Percentiles rank a stretch among this genome's conserved stretches.
These are phyloP conservation scores for Aspergillus costaricaensis DNA, from an alignment of 2,329 filamentous ascomycete genomes.

Conservation along the genomic window DNA sequence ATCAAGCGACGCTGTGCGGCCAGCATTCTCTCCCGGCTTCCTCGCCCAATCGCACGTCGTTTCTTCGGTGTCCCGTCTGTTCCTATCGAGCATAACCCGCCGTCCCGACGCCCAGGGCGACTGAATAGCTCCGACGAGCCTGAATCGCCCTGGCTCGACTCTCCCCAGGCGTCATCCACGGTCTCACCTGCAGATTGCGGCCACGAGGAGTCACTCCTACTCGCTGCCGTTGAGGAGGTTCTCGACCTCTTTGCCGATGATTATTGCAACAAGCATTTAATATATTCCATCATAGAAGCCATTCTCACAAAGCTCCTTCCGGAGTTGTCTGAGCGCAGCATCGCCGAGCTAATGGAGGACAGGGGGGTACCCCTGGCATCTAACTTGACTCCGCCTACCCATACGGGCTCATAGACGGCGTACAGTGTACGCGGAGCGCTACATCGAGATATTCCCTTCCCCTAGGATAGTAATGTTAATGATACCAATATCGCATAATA, in stretches of 20 bases:
- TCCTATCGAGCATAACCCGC: constrained; percentile 2
- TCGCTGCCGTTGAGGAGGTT: constrained; percentile 63
- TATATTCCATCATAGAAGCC: constrained; percentile 80
- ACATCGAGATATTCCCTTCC: background rate
- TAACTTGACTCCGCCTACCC: constrained; percentile 13
- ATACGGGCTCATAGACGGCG: constrained; percentile 4
- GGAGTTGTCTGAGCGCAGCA: constrained; percentile 72
- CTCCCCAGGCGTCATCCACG: constrained; percentile 15
- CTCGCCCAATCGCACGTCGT: constrained; percentile 45
- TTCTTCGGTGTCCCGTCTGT: constrained; percentile 43
- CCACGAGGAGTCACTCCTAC: constrained; percentile 51
- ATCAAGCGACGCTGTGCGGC: constrained; percentile 49
- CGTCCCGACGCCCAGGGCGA: background rate
- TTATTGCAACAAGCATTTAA: constrained; percentile 90
- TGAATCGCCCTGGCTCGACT: background rate
- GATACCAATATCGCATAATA: background rate
- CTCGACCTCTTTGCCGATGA: constrained; percentile 75
- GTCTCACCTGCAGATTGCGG: constrained; percentile 3
- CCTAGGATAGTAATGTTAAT: constrained; percentile 3
- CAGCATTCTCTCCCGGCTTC: constrained; percentile 45
- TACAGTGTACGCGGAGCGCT: background rate
- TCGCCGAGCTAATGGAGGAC: constrained; percentile 73
- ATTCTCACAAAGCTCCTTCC: constrained; percentile 80
- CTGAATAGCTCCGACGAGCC: background rate
- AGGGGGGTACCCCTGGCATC: constrained; percentile 51